These are phyloP conservation scores for Zasmidium angulare DNA, from an alignment of 2,329 filamentous ascomycete species.

Conservation along the genomic window DNA sequence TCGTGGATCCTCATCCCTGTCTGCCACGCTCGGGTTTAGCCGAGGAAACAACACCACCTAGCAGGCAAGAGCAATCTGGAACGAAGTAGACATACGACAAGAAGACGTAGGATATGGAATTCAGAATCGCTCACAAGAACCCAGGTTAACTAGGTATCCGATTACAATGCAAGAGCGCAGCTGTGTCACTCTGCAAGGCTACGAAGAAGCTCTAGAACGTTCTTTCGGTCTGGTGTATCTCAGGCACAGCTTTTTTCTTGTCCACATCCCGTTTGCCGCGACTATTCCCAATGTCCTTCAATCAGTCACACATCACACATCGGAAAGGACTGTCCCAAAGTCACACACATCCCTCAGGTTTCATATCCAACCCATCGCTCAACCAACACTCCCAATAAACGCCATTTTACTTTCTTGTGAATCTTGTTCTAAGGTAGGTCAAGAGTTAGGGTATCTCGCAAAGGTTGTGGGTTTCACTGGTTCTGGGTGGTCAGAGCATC, in stretches of 20 bases:
- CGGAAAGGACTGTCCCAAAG: not conserved
- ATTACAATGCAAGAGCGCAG: not conserved
- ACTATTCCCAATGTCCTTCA: not conserved
- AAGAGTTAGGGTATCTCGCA: not conserved
- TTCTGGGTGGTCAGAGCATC: conserved; percentile 10
- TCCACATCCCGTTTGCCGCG: not conserved
- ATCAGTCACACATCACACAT: not conserved
- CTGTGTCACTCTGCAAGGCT: too few relatives aligned
- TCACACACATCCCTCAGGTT: too few relatives aligned
- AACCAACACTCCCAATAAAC: not conserved
- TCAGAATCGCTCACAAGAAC: too few relatives aligned
- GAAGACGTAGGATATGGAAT: too few relatives aligned
- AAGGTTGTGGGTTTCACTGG: not conserved
- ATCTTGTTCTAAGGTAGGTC: not conserved
- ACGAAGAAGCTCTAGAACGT: too few relatives aligned
- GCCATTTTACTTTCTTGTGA: not conserved
- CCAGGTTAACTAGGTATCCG: not conserved
- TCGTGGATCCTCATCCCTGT: too few relatives aligned
- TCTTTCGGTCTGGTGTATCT: too few relatives aligned
- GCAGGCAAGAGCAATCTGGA: too few relatives aligned
- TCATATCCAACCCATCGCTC: not conserved
- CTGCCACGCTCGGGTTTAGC: too few relatives aligned
- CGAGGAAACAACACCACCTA: too few relatives aligned
- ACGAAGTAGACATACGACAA: not conserved
- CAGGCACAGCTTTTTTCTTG: too few relatives aligned